Evolutionary conservation across 306 rosid species (phyloP).

Genomic region (Dalbergia cochinchinensis): DNA sequence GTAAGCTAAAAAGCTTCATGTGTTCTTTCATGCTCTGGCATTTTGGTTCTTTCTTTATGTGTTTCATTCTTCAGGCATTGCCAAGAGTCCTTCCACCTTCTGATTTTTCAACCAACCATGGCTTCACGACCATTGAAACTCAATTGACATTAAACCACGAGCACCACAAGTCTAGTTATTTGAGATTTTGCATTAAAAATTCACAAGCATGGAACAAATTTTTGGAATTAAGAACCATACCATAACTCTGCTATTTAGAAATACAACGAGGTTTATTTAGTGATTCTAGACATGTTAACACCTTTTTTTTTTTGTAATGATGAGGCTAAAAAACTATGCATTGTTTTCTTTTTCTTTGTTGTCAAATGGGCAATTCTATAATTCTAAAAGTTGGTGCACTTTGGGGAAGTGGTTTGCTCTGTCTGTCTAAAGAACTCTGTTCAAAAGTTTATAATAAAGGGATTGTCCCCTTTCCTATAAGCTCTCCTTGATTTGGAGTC

Average conservation of each 20-base stretch:
- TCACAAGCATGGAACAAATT: constrained; percentile 22
- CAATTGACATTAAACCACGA: neutral
- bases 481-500: constrained; percentile 15
- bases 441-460: constrained; percentile 29
- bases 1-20: constrained; percentile 48
- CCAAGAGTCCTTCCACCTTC: constrained; percentile 24
- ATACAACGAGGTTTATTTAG: constrained; percentile 15
- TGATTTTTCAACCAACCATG: constrained; percentile 26
- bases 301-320: neutral
- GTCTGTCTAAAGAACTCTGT: constrained; percentile 53
- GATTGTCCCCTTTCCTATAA: constrained; percentile 29
- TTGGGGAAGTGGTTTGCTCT: constrained; percentile 47
- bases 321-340: constrained; percentile 42
- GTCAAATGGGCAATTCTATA: constrained; percentile 36
- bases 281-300: neutral
- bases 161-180: constrained; percentile 17
- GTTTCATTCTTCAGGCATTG: neutral
- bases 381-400: constrained; percentile 55
- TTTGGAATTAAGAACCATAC: constrained; percentile 18
- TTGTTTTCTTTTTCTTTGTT: constrained; percentile 7
- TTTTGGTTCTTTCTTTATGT: constrained; percentile 29
- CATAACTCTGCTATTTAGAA: neutral
- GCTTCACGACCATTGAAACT: constrained; percentile 33
- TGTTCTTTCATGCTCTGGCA: constrained; percentile 45
- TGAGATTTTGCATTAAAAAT: constrained; percentile 19